Evolutionary conservation across 208 protist genomes (phyloP).

Genomic region (Acanthamoeba healyi): DNA sequence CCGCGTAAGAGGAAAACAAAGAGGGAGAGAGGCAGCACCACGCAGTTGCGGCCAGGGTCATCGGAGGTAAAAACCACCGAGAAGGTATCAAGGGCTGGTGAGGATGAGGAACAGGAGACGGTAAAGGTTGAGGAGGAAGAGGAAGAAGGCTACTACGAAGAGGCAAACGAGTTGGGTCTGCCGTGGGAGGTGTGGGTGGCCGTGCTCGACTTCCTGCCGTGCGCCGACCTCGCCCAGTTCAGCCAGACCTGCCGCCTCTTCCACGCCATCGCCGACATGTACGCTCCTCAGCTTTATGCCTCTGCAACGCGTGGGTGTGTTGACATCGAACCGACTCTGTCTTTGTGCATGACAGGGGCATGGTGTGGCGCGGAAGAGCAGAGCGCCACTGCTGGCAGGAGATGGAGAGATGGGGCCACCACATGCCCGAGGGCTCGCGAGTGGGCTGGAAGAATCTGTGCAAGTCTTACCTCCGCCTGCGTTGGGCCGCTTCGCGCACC

Average conservation of each 20-base stretch:
- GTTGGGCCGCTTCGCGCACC: too few relatives aligned
- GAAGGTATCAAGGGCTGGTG: too few relatives aligned
- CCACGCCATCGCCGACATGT: background rate
- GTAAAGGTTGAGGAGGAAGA: background rate
- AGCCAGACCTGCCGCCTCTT: background rate
- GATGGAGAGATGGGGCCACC: background rate
- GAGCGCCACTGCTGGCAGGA: background rate
- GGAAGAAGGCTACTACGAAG: background rate
- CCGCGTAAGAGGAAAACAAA: too few relatives aligned
- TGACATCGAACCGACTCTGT: background rate
- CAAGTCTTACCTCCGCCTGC: background rate
- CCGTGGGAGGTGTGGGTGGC: constrained; percentile 9
- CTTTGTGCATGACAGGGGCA: background rate
- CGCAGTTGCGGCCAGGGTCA: too few relatives aligned
- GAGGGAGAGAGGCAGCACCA: too few relatives aligned
- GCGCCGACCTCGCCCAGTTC: background rate
- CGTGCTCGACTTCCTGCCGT: background rate
- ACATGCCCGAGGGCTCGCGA: background rate
- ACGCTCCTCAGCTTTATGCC: background rate
- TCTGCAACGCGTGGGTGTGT: background rate
- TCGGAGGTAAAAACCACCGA: too few relatives aligned
- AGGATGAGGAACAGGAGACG: too few relatives aligned
- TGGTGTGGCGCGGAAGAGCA: background rate
- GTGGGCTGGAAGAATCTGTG: background rate
- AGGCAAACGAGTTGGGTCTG: background rate